Percentiles rank a stretch among this genome's conserved stretches.
Evolutionary conservation across 176 grass and related monocot species (phyloP).

Genomic region (Tillandsia leiboldiana): DNA sequence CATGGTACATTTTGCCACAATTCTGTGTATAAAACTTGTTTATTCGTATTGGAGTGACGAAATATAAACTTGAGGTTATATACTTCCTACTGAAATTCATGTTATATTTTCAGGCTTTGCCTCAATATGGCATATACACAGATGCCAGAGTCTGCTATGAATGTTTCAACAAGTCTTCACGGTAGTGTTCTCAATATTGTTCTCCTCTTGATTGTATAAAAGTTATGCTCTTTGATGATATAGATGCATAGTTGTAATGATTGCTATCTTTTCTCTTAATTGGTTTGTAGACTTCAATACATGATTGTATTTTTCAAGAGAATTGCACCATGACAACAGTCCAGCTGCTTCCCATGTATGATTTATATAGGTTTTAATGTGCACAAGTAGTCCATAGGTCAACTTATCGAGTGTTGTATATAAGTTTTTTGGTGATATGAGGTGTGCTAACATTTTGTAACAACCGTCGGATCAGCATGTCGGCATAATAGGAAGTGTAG

Average conservation of each 20-base stretch:
- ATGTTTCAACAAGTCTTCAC: conserved; percentile 71
- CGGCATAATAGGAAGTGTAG: too few species aligned
- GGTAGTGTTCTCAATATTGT: conserved; percentile 29
- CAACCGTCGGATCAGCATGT: too few species aligned
- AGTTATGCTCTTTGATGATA: neutral
- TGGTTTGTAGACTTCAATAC: neutral
- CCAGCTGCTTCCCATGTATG: too few species aligned
- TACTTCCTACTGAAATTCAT: conserved; percentile 5
- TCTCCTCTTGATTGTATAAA: neutral
- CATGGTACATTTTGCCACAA: conserved; percentile 38
- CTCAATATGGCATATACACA: conserved; percentile 75
- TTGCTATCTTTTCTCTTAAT: neutral
- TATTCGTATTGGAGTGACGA: neutral
- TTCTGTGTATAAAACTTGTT: neutral
- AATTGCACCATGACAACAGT: too few species aligned
- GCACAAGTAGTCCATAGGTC: neutral
- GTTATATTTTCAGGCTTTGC: conserved; percentile 57
- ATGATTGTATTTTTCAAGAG: too few species aligned
- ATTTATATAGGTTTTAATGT: neutral
- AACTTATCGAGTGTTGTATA: neutral
- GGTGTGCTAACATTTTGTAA: neutral
- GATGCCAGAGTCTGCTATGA: conserved; percentile 82
- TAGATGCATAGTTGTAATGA: neutral
- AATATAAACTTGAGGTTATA: neutral
- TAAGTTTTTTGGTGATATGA: neutral